Base-by-base conservation (phyloP, 257 asterid species). In the Fraxinus anomala region DNA sequence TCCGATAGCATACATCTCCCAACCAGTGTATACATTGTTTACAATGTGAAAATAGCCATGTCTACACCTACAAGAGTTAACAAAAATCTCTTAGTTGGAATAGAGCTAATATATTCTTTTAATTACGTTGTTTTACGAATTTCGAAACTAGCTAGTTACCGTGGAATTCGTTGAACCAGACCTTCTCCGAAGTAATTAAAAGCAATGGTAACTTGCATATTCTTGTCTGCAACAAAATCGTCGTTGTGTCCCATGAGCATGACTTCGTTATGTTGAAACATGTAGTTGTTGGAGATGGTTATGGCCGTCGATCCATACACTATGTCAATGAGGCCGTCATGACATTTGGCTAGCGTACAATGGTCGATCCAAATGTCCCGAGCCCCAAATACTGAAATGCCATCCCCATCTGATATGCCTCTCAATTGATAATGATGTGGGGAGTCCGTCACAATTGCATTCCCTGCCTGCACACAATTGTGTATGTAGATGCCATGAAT, bases 1-100 rank as follows among this genome's bases (percentile, higher is more conserved):
- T 76, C 97, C 97, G 4, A 92, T 87, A 4, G 97, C 95, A 65
- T 92, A 92, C 97, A 90, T 90, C 80, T 87, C 66, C 97, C 95
- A 92, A 37, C 93, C 93, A 3, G 93, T 87, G 80, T 90, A 92
- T 17, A 92, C 91, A 44, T 90, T 92, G 85, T 92, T 92, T 11
- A 90, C 97, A 9, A 92, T 82, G 59, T 92, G 93, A 73, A 92
- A 92, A 78, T 92, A 87, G 0, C 95, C 97, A 83, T 85, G 93
- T 31, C 97, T 87, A 78, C 96, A 90, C 87, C 97, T 91, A 75
- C 75, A 79, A 33, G 5, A 71, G 14, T 31, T 6, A 2, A 12
- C 77, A 73, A 24, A n/a, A 26, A 77, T n/a, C n/a, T 59, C 13
- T 77, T 33, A 12, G 30, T 11, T 68, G 51, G 24, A 49, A 19